Evolutionary conservation across 768 basidiomycete genomes (phyloP), one percentile per base, ranked within the genome.

Genomic region (Sporobolomyces pararoseus): DNA sequence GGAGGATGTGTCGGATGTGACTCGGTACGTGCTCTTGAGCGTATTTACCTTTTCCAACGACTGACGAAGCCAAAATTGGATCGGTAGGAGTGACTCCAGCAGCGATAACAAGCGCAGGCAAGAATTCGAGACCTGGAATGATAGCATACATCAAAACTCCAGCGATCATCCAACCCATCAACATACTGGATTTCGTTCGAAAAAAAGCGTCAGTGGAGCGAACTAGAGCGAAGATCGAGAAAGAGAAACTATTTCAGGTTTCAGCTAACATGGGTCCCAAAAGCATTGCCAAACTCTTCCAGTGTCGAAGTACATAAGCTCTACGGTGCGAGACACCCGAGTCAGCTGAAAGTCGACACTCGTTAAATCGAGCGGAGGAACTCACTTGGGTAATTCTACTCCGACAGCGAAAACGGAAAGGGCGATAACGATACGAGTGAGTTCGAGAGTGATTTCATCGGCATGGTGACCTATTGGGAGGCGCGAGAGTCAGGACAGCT

Each of bases 381-480:
- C 79, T 60, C 46, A 80, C 80, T 73, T 79, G n/a, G 96, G 96
- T 78, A 98, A 83, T 78, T 99, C 96, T 29, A 98, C 96, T 21
- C 96, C 96, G 63, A 99, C 91, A 12, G 95, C 95, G 78, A 99
- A 99, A 0, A 99, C 95, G 25, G 92, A 92, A 63, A 98, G 89
- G 21, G 95, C 96, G 37, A 99, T 86, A 52, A 98, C 89, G 65
- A 98, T 87, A 21, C 96, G 85, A 13, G 91, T 93, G 23, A 95
- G 81, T 80, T 99, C 96, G 67, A 99, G 84, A 2, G 91, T 94
- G 68, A 99, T 89, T 29, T 82, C 80, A 80, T 97, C 90, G 16
- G 84, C 81, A 59, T 78, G 69, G 16, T 79, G 61, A 19, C 76
- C 76, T 66, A 42, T 42, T 42, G 39, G 9, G 39, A 42, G 17